Evolutionary conservation across 176 grass and related monocot genomes (phyloP).

Genomic region (Triticum aestivum): IWGSC_CS_RefSeq_v2.1 NC_057794.1:552861109-552861608

Average conservation of each 20-base stretch:
- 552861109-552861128: no score
- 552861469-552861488: slow-evolving; percentile 66
- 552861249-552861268: not conserved
- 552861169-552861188: not conserved
- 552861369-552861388: not conserved
- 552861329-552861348: not conserved
- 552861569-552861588: slow-evolving; percentile 59
- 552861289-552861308: not conserved
- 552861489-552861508: slow-evolving; percentile 73
- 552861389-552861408: not conserved
- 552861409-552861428: not conserved
- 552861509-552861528: slow-evolving; percentile 59
- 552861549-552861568: slow-evolving; percentile 71
- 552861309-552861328: not conserved
- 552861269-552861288: not conserved
- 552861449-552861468: slow-evolving; percentile 50
- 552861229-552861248: not conserved
- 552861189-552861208: not conserved
- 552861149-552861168: not conserved
- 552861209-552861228: not conserved
- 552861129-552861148: not conserved
- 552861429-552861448: slow-evolving; percentile 49
- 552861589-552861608: slow-evolving; percentile 53
- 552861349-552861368: not conserved
- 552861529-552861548: slow-evolving; percentile 69